Evolutionary conservation across 768 basidiomycete genomes (phyloP).

Genomic region (Lactifluus volemus): DNA sequence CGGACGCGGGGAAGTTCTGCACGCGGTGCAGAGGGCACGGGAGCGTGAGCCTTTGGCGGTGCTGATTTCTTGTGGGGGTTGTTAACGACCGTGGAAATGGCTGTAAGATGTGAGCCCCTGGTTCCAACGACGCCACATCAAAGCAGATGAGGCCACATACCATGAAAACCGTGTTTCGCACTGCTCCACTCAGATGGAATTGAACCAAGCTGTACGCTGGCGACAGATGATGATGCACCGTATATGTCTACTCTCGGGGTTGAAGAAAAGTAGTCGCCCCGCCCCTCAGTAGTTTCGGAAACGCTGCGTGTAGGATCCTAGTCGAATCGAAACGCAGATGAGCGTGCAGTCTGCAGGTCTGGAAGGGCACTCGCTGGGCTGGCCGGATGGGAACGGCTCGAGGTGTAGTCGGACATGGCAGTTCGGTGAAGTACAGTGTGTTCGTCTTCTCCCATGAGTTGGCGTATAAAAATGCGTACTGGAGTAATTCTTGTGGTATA

Average conservation of each 20-base stretch:
- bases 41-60: constrained; percentile 81
- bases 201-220: constrained; percentile 39
- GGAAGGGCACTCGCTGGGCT: constrained; percentile 43
- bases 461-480: neutral
- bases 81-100: constrained; percentile 89
- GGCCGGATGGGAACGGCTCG: constrained; percentile 48
- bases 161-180: constrained; percentile 81
- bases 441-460: neutral
- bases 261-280: constrained; percentile 45
- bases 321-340: constrained; percentile 52
- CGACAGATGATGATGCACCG: constrained; percentile 39
- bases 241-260: constrained; percentile 37
- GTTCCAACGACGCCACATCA: neutral
- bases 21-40: constrained; percentile 60
- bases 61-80: constrained; percentile 79
- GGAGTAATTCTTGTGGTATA: neutral
- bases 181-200: constrained; percentile 71
- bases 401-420: constrained; percentile 36
- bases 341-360: constrained; percentile 39
- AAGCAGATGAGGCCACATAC: constrained; percentile 33
- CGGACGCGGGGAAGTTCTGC: constrained; percentile 74
- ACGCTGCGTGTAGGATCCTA: constrained; percentile 67
- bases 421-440: neutral
- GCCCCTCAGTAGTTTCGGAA: constrained; percentile 63
- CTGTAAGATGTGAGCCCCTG: constrained; percentile 32